Evolutionary conservation across 176 grass and related monocot species (phyloP), one percentile per base, ranked within the genome.

Genomic region (Saccharum spontaneum): DNA sequence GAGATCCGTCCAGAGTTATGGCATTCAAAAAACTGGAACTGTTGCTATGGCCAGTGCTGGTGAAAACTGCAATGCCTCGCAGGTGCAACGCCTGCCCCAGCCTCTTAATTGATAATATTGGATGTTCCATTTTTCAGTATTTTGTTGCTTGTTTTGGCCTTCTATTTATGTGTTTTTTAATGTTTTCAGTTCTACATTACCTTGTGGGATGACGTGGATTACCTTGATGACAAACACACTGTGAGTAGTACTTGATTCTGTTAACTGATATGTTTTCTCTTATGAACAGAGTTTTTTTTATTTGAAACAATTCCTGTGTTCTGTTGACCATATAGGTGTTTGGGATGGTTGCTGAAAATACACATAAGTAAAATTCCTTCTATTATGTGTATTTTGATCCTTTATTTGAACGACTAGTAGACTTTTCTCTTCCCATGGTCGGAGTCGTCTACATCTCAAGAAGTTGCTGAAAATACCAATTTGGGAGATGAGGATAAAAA

Each of bases 181-280:
- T 48, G 45, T 45, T 75, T 23, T 88, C 83, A 98, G 97, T 98
- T 98, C 74, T 98, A 95, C 79, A 82, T 98, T 71, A 95, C 97
- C 39, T 86, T 98, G 75, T 83, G 93, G 41, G 93, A 98, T 86
- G 90, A 94, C 4, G 82, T 98, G 10, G 97, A 95, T 75, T 98
- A 98, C 91, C 97, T 98, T 84, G 97, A 98, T 40, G 93, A 89
- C 77, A 98, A 98, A 88, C 97, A 95, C 75, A 98, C 97, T 33
- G 93, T 98, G 73, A 79, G 88, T 88, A 67, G 17, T 63, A 69
- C 45, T 57, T 74, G 76, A 68, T 63, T 67, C 20, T 0, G 36
- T 54, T 77, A 59, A 60, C 46, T 3, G 0, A 68, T 52, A 50
- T 28, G 1, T 31, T 44, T 81, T 67, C 60, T 72, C 26, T 73